Percentiles rank a stretch among this genome's conserved stretches.
These are phyloP conservation scores for Pseudocercospora cruenta DNA, from an alignment of 2,329 filamentous ascomycete species.

Conservation along the genomic window DNA sequence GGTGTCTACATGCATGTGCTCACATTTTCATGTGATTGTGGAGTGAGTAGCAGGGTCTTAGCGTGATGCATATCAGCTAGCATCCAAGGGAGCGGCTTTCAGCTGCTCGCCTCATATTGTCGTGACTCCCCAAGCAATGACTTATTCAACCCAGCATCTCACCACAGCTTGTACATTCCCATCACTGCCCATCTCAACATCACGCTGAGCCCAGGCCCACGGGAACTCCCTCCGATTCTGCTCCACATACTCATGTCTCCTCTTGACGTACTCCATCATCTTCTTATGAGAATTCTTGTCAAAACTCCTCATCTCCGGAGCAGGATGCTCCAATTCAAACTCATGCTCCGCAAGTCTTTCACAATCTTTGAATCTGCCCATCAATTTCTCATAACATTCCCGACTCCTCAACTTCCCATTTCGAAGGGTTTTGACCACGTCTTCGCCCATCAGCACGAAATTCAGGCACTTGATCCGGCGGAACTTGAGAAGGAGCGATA, in stretches of 20 bases:
- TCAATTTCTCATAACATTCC: slow-evolving; percentile 12
- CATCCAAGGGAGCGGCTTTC: no score
- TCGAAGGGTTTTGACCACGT: not conserved
- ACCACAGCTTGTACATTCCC: slow-evolving; percentile 22
- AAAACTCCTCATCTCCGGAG: not conserved
- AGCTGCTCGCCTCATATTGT: no score
- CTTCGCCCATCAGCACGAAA: slow-evolving; percentile 8
- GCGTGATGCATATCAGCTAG: no score
- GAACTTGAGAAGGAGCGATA: slow-evolving; percentile 13
- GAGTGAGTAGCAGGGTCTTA: no score
- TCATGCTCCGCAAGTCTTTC: slow-evolving; percentile 11
- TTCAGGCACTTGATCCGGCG: slow-evolving; percentile 1
- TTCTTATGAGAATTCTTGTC: not conserved
- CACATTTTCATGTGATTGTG: no score
- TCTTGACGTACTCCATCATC: slow-evolving; percentile 7
- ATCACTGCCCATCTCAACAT: slow-evolving; percentile 11
- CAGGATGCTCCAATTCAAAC: not conserved
- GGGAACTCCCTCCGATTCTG: not conserved
- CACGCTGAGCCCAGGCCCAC: slow-evolving; percentile 5
- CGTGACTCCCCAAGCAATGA: no score
- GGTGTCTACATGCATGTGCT: no score
- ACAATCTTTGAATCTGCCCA: slow-evolving; percentile 10
- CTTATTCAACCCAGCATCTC: not conserved
- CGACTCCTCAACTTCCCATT: not conserved
- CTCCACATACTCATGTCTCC: not conserved